Evolutionary conservation across 2,329 filamentous ascomycete genomes (phyloP).

Genomic region (Claviceps sp.): DNA sequence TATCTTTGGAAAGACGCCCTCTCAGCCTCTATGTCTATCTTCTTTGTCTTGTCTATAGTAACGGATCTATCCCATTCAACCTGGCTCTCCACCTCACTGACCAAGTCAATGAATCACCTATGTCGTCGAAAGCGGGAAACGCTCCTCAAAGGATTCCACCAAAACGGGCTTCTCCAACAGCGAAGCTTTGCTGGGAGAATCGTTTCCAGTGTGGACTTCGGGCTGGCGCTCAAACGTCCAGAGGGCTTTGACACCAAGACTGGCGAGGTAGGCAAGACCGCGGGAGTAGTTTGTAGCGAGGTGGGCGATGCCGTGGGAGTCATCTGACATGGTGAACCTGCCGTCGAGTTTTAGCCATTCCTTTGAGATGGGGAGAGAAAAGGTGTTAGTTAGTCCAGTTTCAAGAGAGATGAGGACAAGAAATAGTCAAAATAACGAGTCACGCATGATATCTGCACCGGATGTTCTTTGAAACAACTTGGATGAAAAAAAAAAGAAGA

Average conservation of each 20-base stretch:
- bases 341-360: conserved; percentile 62
- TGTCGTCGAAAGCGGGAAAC: conserved; percentile 9
- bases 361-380: conserved; percentile 24
- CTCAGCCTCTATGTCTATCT: not conserved
- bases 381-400: not conserved
- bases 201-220: conserved; percentile 11
- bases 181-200: conserved; percentile 15
- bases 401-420: no score
- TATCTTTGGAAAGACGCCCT: no score
- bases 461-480: no score
- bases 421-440: no score
- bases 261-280: conserved; percentile 56
- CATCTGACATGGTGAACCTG: conserved; percentile 82
- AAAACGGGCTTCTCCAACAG: conserved; percentile 31
- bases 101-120: no score
- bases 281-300: conserved; percentile 72
- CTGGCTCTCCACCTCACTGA: not conserved
- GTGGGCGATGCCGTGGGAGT: conserved; percentile 82
- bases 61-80: not conserved
- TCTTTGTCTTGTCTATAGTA: not conserved
- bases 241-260: conserved; percentile 49
- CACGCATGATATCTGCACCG: no score
- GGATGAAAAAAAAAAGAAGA: not conserved
- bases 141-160: conserved; percentile 25
- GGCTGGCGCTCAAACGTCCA: conserved; percentile 37